Evolutionary conservation across 2,329 filamentous ascomycete species (phyloP), one percentile per base, ranked within the genome.

Genomic region (Penicillium sp.): DNA sequence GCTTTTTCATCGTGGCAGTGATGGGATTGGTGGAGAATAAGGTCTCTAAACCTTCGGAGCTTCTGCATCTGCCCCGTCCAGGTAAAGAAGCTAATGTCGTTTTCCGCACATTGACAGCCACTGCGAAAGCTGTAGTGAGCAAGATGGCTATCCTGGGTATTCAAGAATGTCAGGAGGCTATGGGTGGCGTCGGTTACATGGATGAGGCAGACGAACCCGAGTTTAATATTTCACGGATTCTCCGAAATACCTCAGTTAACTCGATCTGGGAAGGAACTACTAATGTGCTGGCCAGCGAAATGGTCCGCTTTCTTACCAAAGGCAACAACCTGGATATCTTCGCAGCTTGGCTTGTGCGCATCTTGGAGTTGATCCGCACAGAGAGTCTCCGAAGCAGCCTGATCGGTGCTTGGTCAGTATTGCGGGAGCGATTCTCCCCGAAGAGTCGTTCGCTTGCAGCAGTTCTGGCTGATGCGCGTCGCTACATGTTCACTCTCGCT

Each of bases 181-280:
- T 70, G 61, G 68, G 68, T 3, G 73, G 73, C 8, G 71, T 75
- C 1, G 72, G 72, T 1, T 75, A 74, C 51, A 70, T 74, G 64
- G 72, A 75, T 39, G 71, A 74, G 46, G 51, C 70, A 7, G 69
- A 74, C 54, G 82, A 85, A 54, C 84, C 86, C 46, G 80, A 84
- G 33, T 75, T 89, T 53, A 91, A 91, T 63, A 74, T 91, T 3
- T 81, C 87, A 0, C 80, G 86, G 6, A 75, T 90, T 1, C 85
- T 85, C 62, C 81, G 89, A 7, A 88, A 91, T 62, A 83, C 81
- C 1, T 73, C 78, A 7, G 78, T 81, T 1, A 73, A 77, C 45
- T 71, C 71, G 1, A 87, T 91, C 45, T 89, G 87, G 86, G 87
- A 89, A 69, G 87, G 88, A 1, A 91, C 88, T 0, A 89, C 87